Conservation (phyloP, 2,329 filamentous ascomycete genomes). For the Neofusicoccum kwambonambiense region DNA sequence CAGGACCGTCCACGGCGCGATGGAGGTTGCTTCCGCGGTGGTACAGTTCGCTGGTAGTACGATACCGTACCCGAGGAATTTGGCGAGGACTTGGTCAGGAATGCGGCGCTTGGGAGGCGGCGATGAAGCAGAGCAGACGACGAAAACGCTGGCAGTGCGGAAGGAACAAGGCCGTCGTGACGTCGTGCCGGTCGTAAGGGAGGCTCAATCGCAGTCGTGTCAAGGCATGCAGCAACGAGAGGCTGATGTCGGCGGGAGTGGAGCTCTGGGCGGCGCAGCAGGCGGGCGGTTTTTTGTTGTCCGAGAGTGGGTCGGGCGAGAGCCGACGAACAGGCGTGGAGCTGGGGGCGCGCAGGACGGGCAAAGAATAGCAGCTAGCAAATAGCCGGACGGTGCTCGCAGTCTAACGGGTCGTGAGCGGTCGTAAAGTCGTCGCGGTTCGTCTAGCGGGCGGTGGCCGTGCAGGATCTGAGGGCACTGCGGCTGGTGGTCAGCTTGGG, state of each 20-base stretch:
- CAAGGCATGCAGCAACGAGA: conserved; percentile 19
- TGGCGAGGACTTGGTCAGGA: conserved; percentile 22
- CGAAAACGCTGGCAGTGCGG: conserved; percentile 40
- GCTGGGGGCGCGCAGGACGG: conserved; percentile 14
- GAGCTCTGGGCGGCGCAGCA: conserved; percentile 15
- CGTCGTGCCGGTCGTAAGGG: conserved; percentile 41
- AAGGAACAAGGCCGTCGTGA: conserved; percentile 40
- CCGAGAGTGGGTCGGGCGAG: conserved; percentile 10
- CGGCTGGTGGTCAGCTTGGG: conserved; percentile 6
- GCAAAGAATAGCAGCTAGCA: conserved; percentile 17
- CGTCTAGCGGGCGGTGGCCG: conserved; percentile 2
- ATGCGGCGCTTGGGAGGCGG: conserved; percentile 19
- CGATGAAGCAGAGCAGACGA: conserved; percentile 23
- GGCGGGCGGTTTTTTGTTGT: conserved; percentile 16
- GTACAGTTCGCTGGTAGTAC: conserved; percentile 26
- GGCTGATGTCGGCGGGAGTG: conserved; percentile 8
- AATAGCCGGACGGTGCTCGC: conserved; percentile 15
- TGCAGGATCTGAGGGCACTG: conserved; percentile 11
- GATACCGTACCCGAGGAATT: conserved; percentile 23
- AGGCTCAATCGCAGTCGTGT: conserved; percentile 30
- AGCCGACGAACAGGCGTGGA: conserved; percentile 12
- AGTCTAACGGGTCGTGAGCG: conserved; percentile 16
- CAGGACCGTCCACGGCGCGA: conserved; percentile 21
- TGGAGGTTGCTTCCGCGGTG: conserved; percentile 22
- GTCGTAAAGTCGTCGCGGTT: conserved; percentile 19